Evolutionary conservation across 179 eudicot genomes (phyloP).

Genomic region (Gypsophila paniculata): DNA sequence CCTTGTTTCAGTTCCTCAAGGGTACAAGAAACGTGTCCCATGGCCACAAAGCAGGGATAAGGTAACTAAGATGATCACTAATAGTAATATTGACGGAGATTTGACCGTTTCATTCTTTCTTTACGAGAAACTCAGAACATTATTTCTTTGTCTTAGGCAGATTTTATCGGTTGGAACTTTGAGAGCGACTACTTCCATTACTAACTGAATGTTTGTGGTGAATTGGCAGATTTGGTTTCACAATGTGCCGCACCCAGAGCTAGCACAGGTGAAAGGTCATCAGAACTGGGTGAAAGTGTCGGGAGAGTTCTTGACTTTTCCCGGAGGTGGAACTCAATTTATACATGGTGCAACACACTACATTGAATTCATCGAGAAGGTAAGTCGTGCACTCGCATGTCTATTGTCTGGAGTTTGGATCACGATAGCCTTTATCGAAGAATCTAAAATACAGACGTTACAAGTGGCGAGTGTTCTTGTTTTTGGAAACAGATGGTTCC

Average conservation of each 20-base stretch:
- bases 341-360: constrained; percentile 76
- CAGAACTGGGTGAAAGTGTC: constrained; percentile 84
- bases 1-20: constrained; percentile 54
- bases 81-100: no score
- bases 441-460: not conserved
- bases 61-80: constrained; percentile 15
- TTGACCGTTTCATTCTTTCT: no score
- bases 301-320: constrained; percentile 69
- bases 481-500: constrained; percentile 58
- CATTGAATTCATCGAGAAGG: constrained; percentile 68
- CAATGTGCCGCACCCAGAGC: constrained; percentile 68
- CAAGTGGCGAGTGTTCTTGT: not conserved
- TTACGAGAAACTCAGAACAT: no score
- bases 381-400: constrained; percentile 20
- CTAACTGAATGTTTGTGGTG: not conserved
- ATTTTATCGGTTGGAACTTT: no score
- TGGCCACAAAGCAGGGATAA: constrained; percentile 87
- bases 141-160: no score
- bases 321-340: constrained; percentile 89
- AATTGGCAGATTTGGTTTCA: constrained; percentile 74
- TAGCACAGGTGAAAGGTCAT: constrained; percentile 74
- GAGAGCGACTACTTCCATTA: no score
- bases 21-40: constrained; percentile 51
- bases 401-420: no score
- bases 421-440: no score